These are phyloP conservation scores for Trichoderma hamatum DNA, from an alignment of 2,329 filamentous ascomycete genomes.

Conservation along the genomic window DNA sequence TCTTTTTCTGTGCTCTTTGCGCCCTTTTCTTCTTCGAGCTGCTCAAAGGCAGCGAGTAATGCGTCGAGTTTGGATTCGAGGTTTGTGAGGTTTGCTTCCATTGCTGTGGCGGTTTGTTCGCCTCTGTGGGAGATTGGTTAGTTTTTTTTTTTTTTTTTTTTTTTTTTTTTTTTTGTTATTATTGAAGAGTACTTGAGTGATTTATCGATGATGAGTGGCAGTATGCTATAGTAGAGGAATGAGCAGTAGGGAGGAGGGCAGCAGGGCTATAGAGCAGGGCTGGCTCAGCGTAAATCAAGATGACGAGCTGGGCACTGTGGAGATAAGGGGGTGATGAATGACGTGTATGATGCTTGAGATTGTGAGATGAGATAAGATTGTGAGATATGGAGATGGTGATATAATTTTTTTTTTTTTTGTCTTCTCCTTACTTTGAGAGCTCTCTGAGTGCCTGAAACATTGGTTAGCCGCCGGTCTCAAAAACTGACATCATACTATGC, in stretches of 20 bases:
- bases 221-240: background rate
- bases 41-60: conserved; percentile 54
- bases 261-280: background rate
- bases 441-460: conserved; percentile 12
- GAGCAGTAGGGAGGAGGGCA: background rate
- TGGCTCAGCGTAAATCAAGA: background rate
- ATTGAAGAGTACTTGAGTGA: background rate
- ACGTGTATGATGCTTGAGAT: background rate
- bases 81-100: conserved; percentile 56
- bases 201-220: background rate
- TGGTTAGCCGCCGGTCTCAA: background rate
- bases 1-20: background rate
- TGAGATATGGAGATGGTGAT: background rate
- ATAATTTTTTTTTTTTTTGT: background rate
- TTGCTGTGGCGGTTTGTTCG: conserved; percentile 55
- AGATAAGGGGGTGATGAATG: background rate
- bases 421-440: conserved; percentile 6
- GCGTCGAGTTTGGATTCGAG: conserved; percentile 60
- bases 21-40: conserved; percentile 17
- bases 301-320: background rate
- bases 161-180: background rate
- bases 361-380: background rate
- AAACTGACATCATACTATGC: background rate
- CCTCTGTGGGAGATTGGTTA: conserved; percentile 44
- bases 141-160: background rate